Evolutionary conservation across 192 early-diverging fungal genomes (phyloP).

Genomic region (Coemansia asiatica): DNA sequence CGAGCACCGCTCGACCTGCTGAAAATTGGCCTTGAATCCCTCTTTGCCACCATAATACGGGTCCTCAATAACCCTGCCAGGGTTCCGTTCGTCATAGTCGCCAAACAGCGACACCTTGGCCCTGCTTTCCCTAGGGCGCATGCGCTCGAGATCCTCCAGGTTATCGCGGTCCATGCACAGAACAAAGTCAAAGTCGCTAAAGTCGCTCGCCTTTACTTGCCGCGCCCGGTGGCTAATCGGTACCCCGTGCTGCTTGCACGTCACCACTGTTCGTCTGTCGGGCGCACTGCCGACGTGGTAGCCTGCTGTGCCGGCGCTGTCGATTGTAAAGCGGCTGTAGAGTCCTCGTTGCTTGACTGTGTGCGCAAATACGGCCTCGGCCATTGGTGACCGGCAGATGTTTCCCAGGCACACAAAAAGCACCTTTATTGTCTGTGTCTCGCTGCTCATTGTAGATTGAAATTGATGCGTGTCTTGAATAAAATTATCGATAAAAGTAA

Average conservation of each 20-base stretch:
- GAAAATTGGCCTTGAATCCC: slow-evolving; percentile 49
- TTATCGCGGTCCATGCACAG: slow-evolving; percentile 92
- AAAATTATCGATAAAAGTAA: no score
- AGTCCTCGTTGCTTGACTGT: slow-evolving; percentile 63
- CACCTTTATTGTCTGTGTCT: slow-evolving; percentile 35
- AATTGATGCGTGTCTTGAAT: no score
- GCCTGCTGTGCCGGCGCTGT: slow-evolving; percentile 82
- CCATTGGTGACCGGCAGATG: slow-evolving; percentile 91
- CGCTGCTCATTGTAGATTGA: slow-evolving; percentile 4
- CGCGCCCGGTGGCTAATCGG: slow-evolving; percentile 74
- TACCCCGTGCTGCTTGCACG: slow-evolving; percentile 70
- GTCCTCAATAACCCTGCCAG: slow-evolving; percentile 36
- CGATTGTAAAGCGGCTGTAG: slow-evolving; percentile 64
- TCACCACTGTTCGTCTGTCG: slow-evolving; percentile 66
- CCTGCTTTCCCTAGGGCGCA: slow-evolving; percentile 43
- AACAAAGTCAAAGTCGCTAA: slow-evolving; percentile 76
- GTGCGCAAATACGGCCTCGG: slow-evolving; percentile 87
- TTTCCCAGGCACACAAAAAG: slow-evolving; percentile 75
- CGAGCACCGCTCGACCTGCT: slow-evolving; percentile 47
- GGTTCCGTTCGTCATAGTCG: slow-evolving; percentile 19
- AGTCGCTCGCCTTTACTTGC: slow-evolving; percentile 66
- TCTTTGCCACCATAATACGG: slow-evolving; percentile 54
- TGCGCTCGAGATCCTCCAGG: slow-evolving; percentile 58
- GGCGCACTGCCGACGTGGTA: slow-evolving; percentile 76
- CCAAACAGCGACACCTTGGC: slow-evolving; percentile 49